Evolutionary conservation across 208 protist species (phyloP).

Genomic region (Leishmania major): DNA sequence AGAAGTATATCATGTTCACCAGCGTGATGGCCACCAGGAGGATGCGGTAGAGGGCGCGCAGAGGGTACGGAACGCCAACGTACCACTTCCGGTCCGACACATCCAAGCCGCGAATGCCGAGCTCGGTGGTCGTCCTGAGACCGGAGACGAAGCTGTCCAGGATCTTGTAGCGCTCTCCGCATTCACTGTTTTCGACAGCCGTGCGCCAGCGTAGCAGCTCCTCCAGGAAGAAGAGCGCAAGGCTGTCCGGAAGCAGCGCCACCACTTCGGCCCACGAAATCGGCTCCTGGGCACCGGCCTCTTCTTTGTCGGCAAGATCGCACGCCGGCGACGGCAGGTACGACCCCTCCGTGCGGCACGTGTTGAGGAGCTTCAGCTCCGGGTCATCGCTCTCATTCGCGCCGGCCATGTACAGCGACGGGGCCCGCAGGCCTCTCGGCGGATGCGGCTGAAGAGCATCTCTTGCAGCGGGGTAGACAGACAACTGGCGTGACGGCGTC

Average conservation of each 20-base stretch:
- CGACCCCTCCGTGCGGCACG: slow-evolving; percentile 35
- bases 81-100: slow-evolving; percentile 60
- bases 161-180: slow-evolving; percentile 42
- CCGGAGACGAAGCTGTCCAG: slow-evolving; percentile 33
- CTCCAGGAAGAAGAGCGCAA: slow-evolving; percentile 64
- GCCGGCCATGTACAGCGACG: too few relatives aligned
- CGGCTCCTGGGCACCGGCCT: slow-evolving; percentile 5
- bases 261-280: slow-evolving; percentile 44
- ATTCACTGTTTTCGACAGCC: slow-evolving; percentile 38
- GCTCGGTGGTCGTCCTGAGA: slow-evolving; percentile 10
- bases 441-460: not conserved
- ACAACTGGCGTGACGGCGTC: slow-evolving; percentile 6
- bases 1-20: slow-evolving; percentile 52
- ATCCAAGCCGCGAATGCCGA: slow-evolving; percentile 17
- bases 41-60: slow-evolving; percentile 42
- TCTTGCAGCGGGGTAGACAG: not conserved
- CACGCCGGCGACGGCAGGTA: slow-evolving; percentile 6
- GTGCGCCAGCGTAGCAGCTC: slow-evolving; percentile 66
- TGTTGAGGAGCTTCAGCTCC: slow-evolving; percentile 36
- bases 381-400: slow-evolving; percentile 1
- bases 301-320: slow-evolving; percentile 4
- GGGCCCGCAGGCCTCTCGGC: not conserved
- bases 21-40: slow-evolving; percentile 41
- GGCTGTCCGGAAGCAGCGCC: slow-evolving; percentile 26
- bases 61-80: slow-evolving; percentile 39